Base-by-base conservation (phyloP, 352 stramenopile genomes). In the Pythium myriotylum region DNA sequence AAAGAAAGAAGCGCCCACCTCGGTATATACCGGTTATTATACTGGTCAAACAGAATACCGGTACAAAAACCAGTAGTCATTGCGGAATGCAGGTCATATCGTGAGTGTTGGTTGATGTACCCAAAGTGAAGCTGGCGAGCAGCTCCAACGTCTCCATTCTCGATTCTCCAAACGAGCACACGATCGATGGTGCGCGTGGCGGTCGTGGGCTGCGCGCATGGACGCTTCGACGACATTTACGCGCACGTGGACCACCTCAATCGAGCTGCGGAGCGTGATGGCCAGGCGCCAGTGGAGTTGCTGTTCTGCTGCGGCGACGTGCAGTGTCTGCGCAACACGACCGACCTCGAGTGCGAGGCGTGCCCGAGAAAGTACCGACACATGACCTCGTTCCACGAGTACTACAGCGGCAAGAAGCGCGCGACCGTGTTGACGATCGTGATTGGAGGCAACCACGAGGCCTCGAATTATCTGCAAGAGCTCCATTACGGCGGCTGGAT, bases 401-500 rank as follows among this genome's bases (percentile, higher is more conserved):
- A 99, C 72, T 99, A 99, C 72, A 89, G 76, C 35, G 92, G 94
- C 32, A 76, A 86, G 40, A 95, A 95, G 61, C 67, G 72, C 6
- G 96, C 94, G 29, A 94, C 96, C 2, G 88, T 98, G 47, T 74
- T 98, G 22, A 99, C 97, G 2, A 75, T 99, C 17, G 98, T 99
- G 70, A 91, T 99, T 45, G 97, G 96, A 26, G 97, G 97, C n/a
- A 99, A 99, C 84, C 97, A 99, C 73, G 97, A 99, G 74, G 95
- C 96, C 14, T 98, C 93, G 7, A 97, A 97, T 54, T 96, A 98
- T 51, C 73, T 99, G 12, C 86, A 98, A 60, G 96, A 99, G 65
- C 79, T 99, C 22, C 87, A 97, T 61, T 99, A 99, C 68, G 97
- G 97, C 19, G 97, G 97, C 8, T 99, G 94, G 92, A 90, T 99